A percentile compares a stretch with the other conserved stretches of the same genome.
Conservation (phyloP, 768 basidiomycete species). For the Lanmaoa pseudosensibilis region DNA sequence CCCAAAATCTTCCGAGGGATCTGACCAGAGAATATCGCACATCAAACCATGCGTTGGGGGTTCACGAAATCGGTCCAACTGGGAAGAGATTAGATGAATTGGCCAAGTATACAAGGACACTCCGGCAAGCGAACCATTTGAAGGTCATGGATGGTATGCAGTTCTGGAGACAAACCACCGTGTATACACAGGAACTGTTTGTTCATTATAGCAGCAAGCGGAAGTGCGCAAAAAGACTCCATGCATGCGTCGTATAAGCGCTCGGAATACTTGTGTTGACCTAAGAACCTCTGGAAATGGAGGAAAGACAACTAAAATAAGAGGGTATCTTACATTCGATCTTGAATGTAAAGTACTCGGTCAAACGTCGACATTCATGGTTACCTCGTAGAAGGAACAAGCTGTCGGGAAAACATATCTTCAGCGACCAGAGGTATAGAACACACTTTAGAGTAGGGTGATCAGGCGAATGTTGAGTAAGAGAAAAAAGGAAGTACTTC, state of each 20-base stretch:
- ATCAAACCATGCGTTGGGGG: constrained; percentile 72
- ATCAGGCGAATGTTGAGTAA: constrained; percentile 2
- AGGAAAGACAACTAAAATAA: not conserved
- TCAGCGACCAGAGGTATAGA: constrained; percentile 61
- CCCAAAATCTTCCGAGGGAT: constrained; percentile 73
- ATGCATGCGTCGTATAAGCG: constrained; percentile 74
- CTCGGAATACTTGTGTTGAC: constrained; percentile 76
- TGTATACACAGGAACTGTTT: constrained; percentile 80
- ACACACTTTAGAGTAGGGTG: constrained; percentile 42
- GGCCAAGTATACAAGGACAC: not conserved
- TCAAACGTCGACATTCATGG: constrained; percentile 66
- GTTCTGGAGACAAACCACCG: constrained; percentile 69
- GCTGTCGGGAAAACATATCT: constrained; percentile 62
- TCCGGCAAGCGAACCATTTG: constrained; percentile 44
- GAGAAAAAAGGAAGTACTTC: constrained; percentile 44
- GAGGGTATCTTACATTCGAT: constrained; percentile 40
- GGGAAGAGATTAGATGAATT: constrained; percentile 3
- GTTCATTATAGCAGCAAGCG: constrained; percentile 76
- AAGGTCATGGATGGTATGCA: constrained; percentile 67
- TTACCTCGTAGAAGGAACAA: constrained; percentile 63
- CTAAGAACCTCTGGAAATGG: constrained; percentile 32
- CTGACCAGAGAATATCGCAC: constrained; percentile 78
- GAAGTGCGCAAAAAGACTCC: constrained; percentile 70
- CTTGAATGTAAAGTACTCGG: constrained; percentile 65
- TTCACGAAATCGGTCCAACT: constrained; percentile 74